Base-by-base conservation (phyloP, 257 asterid genomes). In the Nicotiana attenuata region DNA sequence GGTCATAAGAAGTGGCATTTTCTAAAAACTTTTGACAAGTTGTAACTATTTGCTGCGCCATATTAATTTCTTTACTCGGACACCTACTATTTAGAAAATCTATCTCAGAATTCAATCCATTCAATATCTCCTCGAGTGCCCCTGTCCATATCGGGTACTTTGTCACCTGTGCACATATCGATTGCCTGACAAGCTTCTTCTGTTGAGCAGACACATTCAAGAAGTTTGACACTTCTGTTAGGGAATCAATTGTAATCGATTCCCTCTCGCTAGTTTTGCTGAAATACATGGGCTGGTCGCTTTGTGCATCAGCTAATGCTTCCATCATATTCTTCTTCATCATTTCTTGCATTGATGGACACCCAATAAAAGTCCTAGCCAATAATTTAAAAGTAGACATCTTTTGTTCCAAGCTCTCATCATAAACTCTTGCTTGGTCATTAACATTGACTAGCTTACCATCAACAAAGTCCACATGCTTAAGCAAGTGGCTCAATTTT, bases 131-230 rank as follows among this genome's bases (percentile, higher is more conserved):
- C 69, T 77, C 83, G 69, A 92, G 91, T 65, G 84, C 50, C 13
- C 50, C 50, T 8, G 50, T 41, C 50, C 50, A 41, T 41, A 41
- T 41, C 13, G 50, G 50, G 79, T 91, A 86, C 24, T 92, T 92
- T 26, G 99, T 95, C 15, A 93, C 97, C 77, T 90, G 98, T 3
- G 97, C 94, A 76, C 94, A 86, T 50, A 93, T 86, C 29, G 85
- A 89, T 41, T 87, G 88, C 85, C 98, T 84, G 55, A 93, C 92
- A 80, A 85, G 87, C 88, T 92, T 92, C 89, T 93, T 92, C 52
- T 89, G 94, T 89, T 91, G 97, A 1, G 97, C 92, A 1, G 94
- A 91, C 53, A 93, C 83, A 84, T 89, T 81, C 88, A 92, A 78
- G 80, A 91, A 87, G 77, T 87, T 90, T 15, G 96, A 82, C 11